These are phyloP conservation scores for Dacryopinax spathularia DNA, from an alignment of 768 basidiomycete species.

Conservation along the genomic window DNA sequence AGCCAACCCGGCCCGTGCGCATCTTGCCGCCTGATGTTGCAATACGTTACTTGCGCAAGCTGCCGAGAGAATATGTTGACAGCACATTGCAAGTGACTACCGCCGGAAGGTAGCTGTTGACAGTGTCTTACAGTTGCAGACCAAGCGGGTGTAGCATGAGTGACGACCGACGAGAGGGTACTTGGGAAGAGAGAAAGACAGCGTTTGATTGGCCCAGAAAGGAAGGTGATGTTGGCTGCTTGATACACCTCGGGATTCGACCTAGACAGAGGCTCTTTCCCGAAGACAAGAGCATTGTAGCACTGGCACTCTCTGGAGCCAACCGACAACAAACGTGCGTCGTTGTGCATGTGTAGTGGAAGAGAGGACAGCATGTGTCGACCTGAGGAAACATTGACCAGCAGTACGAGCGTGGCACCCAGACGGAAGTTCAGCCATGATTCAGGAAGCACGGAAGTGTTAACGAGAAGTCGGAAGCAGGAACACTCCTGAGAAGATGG, in stretches of 20 bases:
- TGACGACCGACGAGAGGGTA: background rate
- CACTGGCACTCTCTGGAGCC: background rate
- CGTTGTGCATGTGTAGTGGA: background rate
- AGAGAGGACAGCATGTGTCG: background rate
- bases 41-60: background rate
- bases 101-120: too few species aligned
- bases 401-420: background rate
- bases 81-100: too few species aligned
- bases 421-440: background rate
- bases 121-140: background rate
- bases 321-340: background rate
- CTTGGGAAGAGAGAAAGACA: background rate
- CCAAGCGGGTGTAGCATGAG: background rate
- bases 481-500: background rate
- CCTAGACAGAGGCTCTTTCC: background rate
- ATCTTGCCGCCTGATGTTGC: background rate
- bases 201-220: background rate
- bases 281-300: background rate
- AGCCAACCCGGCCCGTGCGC: background rate
- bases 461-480: background rate
- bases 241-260: background rate
- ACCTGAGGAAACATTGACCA: background rate
- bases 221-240: background rate
- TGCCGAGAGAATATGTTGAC: background rate
- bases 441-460: background rate